These are phyloP conservation scores for Penicillium crustosum DNA, from an alignment of 2,329 filamentous ascomycete species.

Conservation along the genomic window DNA sequence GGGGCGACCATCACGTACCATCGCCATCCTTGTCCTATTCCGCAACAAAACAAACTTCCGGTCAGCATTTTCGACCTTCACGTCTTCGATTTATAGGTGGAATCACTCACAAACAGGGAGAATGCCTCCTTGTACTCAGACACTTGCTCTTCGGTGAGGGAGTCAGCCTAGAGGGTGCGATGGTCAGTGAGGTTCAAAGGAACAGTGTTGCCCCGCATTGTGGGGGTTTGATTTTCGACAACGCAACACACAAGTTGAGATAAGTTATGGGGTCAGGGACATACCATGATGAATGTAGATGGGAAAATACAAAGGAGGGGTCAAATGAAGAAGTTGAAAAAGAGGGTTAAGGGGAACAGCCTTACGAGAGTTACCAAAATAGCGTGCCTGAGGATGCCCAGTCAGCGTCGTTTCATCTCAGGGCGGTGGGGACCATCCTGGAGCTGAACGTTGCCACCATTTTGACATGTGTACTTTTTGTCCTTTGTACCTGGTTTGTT, in stretches of 20 bases:
- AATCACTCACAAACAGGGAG: conserved; percentile 90
- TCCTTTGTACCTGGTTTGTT: not conserved
- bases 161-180: conserved; percentile 71
- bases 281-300: conserved; percentile 35
- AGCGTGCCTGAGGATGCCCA: conserved; percentile 22
- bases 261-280: conserved; percentile 4
- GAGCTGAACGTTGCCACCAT: conserved; percentile 8
- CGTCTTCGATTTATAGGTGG: not conserved
- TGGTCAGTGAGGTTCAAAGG: conserved; percentile 29
- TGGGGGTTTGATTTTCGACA: conserved; percentile 27
- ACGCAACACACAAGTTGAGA: conserved; percentile 2
- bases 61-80: conserved; percentile 19
- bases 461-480: not conserved
- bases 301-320: conserved; percentile 17
- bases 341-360: conserved; percentile 27
- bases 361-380: conserved; percentile 23
- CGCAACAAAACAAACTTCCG: conserved; percentile 13
- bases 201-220: conserved; percentile 35
- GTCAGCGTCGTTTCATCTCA: conserved; percentile 11
- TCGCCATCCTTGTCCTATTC: conserved; percentile 83
- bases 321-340: conserved; percentile 10
- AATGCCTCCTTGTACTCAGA: conserved; percentile 99
- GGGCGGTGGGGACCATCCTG: conserved; percentile 15
- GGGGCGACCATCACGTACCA: conserved; percentile 61
- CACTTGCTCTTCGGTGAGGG: conserved; percentile 99